A percentile compares a stretch with the other conserved stretches of the same genome.
These are phyloP conservation scores for Amanita pallidorosea DNA, from an alignment of 768 basidiomycete species.

Conservation along the genomic window DNA sequence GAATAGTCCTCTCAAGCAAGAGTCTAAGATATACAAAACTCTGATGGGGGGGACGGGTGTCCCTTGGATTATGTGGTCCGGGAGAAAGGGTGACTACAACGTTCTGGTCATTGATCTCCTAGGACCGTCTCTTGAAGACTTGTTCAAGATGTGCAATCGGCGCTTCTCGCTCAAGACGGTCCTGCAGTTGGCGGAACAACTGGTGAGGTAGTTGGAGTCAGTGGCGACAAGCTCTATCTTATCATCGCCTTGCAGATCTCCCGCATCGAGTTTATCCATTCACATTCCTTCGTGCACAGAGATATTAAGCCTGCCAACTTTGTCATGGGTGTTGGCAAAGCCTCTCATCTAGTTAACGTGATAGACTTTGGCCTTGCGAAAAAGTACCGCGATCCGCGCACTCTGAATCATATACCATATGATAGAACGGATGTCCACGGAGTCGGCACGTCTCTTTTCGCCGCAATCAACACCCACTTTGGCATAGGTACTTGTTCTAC, in stretches of 20 bases:
- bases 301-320: slow-evolving; percentile 99
- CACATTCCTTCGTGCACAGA: slow-evolving; percentile 88
- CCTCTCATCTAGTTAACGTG: slow-evolving; percentile 72
- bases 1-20: slow-evolving; percentile 71
- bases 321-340: slow-evolving; percentile 72
- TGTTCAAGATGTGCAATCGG: slow-evolving; percentile 83
- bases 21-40: slow-evolving; percentile 86
- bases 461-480: slow-evolving; percentile 65
- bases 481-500: slow-evolving; percentile 46
- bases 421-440: slow-evolving; percentile 67
- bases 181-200: slow-evolving; percentile 86
- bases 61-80: slow-evolving; percentile 89
- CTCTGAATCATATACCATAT: slow-evolving; percentile 61
- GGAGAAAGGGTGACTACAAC: slow-evolving; percentile 88
- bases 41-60: slow-evolving; percentile 85
- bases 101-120: slow-evolving; percentile 97
- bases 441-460: slow-evolving; percentile 71
- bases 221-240: neutral
- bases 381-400: slow-evolving; percentile 59
- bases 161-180: slow-evolving; percentile 94
- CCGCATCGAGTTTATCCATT: slow-evolving; percentile 94
- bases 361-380: slow-evolving; percentile 84
- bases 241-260: slow-evolving; percentile 54
- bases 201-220: slow-evolving; percentile 42
- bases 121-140: slow-evolving; percentile 80